Evolutionary conservation across 1,284 basidiomycete species (phyloP), one percentile per base, ranked within the genome.

Genomic region (Pisolithus thermaeus): DNA sequence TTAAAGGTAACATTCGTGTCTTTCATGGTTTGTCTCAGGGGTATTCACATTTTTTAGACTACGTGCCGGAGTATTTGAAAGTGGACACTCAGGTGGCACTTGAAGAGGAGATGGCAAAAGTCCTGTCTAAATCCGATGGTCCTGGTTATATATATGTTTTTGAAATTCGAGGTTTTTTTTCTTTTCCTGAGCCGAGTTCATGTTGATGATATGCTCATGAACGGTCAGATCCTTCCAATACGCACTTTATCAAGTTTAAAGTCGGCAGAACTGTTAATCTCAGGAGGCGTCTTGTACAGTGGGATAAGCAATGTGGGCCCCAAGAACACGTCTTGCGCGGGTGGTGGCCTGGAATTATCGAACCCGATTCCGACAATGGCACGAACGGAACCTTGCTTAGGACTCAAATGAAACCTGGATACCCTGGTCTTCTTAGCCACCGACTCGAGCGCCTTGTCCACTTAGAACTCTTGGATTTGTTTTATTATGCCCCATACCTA

Each of bases 401-500:
- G 47, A 75, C 78, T 1, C 69, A 69, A 32, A 69, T 82, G 11
- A 71, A 72, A 51, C 73, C 78, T 2, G 83, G 85, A 23, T 64
- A 74, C 28, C 77, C 78, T 46, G 81, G 79, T 2, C 69, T 66
- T 12, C 71, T 64, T 45, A 73, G 72, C 42, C 72, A 75, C 54
- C 68, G 73, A 43, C 54, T 77, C 67, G 88, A 91, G 63, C 71
- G 85, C 36, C 75, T 91, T 14, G 78, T 90, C 37, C 88, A 90
- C 59, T 72, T 90, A 25, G 88, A 91, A 62, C 73, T 91, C 6
- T 74, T 78, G 3, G 89, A 91, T 63, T 62, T 90, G 37, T 76
- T 74, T 7, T 63, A 76, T 38, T 75, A 82, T 49, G 60, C 69
- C n/a, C 75, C 76, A 2, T 87, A 90, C 62, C 70, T 88, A 5